Percentiles rank a stretch among this genome's conserved stretches.
Evolutionary conservation across 345 rosid species (phyloP).

Genomic region (Lepidium sativum): DNA sequence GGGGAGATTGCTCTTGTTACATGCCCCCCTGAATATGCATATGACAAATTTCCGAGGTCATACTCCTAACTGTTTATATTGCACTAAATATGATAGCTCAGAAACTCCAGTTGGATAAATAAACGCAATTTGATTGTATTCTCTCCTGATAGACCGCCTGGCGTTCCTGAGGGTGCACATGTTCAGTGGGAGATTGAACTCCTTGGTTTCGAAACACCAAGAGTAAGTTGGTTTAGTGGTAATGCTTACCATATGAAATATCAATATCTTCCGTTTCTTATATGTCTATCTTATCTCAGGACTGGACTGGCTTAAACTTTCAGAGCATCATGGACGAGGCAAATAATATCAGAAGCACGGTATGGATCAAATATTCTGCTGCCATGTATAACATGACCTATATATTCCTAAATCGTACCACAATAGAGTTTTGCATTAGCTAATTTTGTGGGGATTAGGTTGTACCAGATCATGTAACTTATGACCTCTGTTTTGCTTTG

Average conservation of each 20-base stretch:
- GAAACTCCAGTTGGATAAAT: background rate
- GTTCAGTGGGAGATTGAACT: constrained; percentile 95
- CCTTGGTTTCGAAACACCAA: constrained; percentile 90
- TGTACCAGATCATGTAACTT: background rate
- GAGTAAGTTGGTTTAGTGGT: constrained; percentile 37
- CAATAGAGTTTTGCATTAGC: constrained; percentile 4
- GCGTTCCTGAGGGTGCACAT: constrained; percentile 87
- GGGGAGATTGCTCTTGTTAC: constrained; percentile 89
- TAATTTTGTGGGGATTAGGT: background rate
- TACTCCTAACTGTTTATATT: constrained; percentile 30
- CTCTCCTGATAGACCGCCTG: constrained; percentile 48
- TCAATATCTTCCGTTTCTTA: background rate
- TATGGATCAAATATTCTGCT: constrained; percentile 24
- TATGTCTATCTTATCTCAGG: constrained; percentile 40
- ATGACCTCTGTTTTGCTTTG: background rate
- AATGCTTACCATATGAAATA: background rate
- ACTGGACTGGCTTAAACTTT: constrained; percentile 95
- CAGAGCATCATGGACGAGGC: constrained; percentile 89
- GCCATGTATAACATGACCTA: background rate
- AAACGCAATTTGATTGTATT: background rate
- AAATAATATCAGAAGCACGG: constrained; percentile 75
- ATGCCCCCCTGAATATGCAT: constrained; percentile 97
- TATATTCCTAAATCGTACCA: background rate
- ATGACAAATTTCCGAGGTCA: constrained; percentile 84
- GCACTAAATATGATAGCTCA: background rate